Evolutionary conservation across 495 filamentous ascomycete genomes (phyloP).

Genomic region (Lophiotrema nucula): DNA sequence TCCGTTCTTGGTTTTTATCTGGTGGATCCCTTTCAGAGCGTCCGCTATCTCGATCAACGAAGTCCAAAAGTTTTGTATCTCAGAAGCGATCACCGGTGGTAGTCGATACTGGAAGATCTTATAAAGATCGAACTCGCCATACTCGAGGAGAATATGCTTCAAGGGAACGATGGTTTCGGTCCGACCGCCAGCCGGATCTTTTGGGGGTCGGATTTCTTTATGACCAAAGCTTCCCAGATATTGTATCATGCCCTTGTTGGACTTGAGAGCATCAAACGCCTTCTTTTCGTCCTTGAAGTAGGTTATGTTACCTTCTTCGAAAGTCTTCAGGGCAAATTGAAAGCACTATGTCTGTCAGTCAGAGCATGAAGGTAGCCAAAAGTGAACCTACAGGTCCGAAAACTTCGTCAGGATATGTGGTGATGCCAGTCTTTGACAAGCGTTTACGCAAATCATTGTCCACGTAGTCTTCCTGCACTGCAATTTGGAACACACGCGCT

Average conservation of each 20-base stretch:
- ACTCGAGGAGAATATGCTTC: conserved; percentile 43
- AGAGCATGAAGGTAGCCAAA: background rate
- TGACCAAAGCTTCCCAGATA: conserved; percentile 36
- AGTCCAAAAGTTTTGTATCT: conserved; percentile 39
- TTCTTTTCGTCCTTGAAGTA: conserved; percentile 39
- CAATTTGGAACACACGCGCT: conserved; percentile 39
- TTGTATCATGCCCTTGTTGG: conserved; percentile 36
- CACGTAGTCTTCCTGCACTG: conserved; percentile 40
- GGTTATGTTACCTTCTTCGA: conserved; percentile 16
- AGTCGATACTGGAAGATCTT: conserved; percentile 36
- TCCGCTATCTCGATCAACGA: conserved; percentile 40
- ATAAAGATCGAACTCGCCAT: conserved; percentile 41
- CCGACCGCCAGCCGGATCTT: background rate
- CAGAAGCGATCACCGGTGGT: conserved; percentile 37
- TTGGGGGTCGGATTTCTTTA: background rate
- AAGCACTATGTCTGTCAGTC: conserved; percentile 34
- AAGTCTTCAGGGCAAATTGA: conserved; percentile 43
- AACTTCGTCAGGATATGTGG: conserved; percentile 17
- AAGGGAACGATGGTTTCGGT: background rate
- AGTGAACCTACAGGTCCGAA: conserved; percentile 10
- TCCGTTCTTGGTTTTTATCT: conserved; percentile 17
- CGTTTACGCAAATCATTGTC: background rate
- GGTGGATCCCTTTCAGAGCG: conserved; percentile 39
- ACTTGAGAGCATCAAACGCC: conserved; percentile 35
- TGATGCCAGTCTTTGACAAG: background rate